Base-by-base conservation (phyloP, 371 early-diverging fungal genomes). In the Cladochytrium tenue region DNA sequence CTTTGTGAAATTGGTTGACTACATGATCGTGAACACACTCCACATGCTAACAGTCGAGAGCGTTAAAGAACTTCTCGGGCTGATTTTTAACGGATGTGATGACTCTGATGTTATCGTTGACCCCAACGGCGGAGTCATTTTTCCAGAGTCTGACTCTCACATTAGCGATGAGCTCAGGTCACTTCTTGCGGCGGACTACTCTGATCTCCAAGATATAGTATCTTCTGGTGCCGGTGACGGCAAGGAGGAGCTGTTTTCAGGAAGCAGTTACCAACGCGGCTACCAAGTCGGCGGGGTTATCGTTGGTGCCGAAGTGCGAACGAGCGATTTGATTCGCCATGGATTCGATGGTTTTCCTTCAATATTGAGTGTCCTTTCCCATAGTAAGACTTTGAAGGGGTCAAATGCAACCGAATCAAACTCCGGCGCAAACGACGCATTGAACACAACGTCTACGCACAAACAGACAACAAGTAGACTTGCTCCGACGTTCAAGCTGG, bases 1-100 rank as follows among this genome's bases (percentile, higher is more conserved):
- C 10, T 86, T 86, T 69, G 85, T 82, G 25, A 81, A 81, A 66
- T 69, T 84, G 5, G 66, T 74, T 13, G 87, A 86, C 67, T 84
- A 86, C 64, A 63, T 81, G 66, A 72, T 79, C 51, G 72, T 81
- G n/a, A 64, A 57, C 3, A 76, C 83, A 1, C 66, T 86, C 34
- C 82, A 83, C 28, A 56, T 68, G 66, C 53, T 86, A 0, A 77
- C 75, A 1, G 59, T 84, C 15, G 66, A 76, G 32, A 76, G 78
- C 53, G 76, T 70, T 5, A 63, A 71, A 25, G 77, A 76, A 34
- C 64, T 85, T 36, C 64, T 85, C 26, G 52, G 64, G 34, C 50
- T 26, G 32, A 72, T 78, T 0, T 81, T 75, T 56, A 51, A 61
- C 17, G 82, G 82, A 7, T 83, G 83, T 63, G 53, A 56, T 4